phyloP scores from a whole-genome alignment of 2,329 filamentous ascomycete genomes.

The Phyllosticta capitalensis region DNA sequence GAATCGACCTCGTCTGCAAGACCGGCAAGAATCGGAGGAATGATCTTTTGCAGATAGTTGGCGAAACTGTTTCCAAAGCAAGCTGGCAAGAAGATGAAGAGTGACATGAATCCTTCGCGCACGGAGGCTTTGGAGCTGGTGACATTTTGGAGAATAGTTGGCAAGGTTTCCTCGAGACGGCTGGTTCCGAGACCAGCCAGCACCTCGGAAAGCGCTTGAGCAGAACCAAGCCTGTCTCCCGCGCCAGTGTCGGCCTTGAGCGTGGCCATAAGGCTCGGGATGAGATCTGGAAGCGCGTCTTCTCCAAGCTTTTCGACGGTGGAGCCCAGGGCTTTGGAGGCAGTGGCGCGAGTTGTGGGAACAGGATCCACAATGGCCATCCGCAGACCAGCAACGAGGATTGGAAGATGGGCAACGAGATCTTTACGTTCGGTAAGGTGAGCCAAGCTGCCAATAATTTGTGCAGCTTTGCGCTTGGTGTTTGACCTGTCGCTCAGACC shows the following conservation, averaged over 20 bases:
- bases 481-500: slow-evolving; percentile 83
- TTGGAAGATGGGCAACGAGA: slow-evolving; percentile 78
- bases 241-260: slow-evolving; percentile 96
- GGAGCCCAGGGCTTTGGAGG: slow-evolving; percentile 89
- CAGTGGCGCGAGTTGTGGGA: slow-evolving; percentile 89
- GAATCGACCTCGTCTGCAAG: slow-evolving; percentile 93
- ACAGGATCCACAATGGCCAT: slow-evolving; percentile 89
- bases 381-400: slow-evolving; percentile 83
- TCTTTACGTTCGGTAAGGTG: slow-evolving; percentile 96
- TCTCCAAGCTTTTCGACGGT: slow-evolving; percentile 98
- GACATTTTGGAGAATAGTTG: slow-evolving; percentile 93
- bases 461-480: slow-evolving; percentile 91
- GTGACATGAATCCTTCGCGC: slow-evolving; percentile 96
- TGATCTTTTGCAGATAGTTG: slow-evolving; percentile 89
- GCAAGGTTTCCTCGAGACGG: slow-evolving; percentile 87
- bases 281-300: slow-evolving; percentile 91
- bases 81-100: slow-evolving; percentile 97
- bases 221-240: slow-evolving; percentile 89
- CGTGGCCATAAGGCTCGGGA: slow-evolving; percentile 93
- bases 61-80: slow-evolving; percentile 99
- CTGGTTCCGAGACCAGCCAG: slow-evolving; percentile 88
- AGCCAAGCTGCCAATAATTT: slow-evolving; percentile 95
- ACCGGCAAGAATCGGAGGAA: slow-evolving; percentile 87
- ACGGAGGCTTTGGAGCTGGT: slow-evolving; percentile 83
- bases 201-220: slow-evolving; percentile 92